These are phyloP conservation scores for Diaporthe destruens DNA, from an alignment of 2,329 filamentous ascomycete species.

Conservation along the genomic window DNA sequence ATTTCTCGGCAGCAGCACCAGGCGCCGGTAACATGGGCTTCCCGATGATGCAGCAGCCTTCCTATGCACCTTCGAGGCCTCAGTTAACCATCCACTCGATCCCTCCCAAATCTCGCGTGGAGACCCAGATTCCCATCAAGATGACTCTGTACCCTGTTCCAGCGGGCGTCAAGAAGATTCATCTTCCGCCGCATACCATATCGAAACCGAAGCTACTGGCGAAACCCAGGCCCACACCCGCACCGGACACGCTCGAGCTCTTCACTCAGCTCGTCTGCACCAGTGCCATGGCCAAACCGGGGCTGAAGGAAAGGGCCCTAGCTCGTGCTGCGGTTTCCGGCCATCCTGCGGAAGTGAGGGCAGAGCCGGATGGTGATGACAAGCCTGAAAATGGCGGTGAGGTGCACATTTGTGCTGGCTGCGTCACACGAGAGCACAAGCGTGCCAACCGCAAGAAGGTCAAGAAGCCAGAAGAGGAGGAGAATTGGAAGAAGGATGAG, in stretches of 20 bases:
- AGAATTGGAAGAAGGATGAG: conserved; percentile 86
- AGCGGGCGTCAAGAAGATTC: conserved; percentile 80
- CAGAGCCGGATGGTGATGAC: conserved; percentile 68
- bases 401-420: conserved; percentile 91
- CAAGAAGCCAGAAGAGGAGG: conserved; percentile 92
- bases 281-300: conserved; percentile 85
- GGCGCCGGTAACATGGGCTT: conserved; percentile 34
- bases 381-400: conserved; percentile 91
- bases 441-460: conserved; percentile 92
- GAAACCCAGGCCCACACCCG: conserved; percentile 74
- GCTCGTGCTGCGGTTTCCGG: conserved; percentile 63
- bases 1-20: conserved; percentile 17
- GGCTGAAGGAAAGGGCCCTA: conserved; percentile 76
- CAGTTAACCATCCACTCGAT: conserved; percentile 63
- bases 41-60: conserved; percentile 25
- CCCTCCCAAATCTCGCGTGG: conserved; percentile 88
- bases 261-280: conserved; percentile 89
- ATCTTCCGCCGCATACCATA: conserved; percentile 90
- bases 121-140: conserved; percentile 94
- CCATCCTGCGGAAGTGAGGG: conserved; percentile 49
- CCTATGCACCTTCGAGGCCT: conserved; percentile 43
- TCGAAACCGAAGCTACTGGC: conserved; percentile 93
- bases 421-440: conserved; percentile 91
- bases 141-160: conserved; percentile 84
- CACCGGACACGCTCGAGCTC: conserved; percentile 82